Percentiles rank a stretch among this genome's conserved stretches.
These are phyloP conservation scores for Lentinula raphanica DNA, from an alignment of 768 basidiomycete species.

Conservation along the genomic window DNA sequence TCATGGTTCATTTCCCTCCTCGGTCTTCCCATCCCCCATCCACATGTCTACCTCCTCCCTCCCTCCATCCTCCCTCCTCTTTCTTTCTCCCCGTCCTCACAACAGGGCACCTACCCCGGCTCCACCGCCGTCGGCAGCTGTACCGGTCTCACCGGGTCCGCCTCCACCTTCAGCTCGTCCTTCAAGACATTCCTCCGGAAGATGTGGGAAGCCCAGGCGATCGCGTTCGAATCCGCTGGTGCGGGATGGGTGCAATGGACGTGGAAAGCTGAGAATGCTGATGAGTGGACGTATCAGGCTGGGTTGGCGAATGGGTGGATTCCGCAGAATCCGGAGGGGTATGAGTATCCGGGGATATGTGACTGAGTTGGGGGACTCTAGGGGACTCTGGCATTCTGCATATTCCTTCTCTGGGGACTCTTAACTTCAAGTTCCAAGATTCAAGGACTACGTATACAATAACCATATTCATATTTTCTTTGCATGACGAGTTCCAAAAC, in stretches of 20 bases:
- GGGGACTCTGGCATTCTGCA: not conserved
- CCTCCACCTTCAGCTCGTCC: conserved; percentile 61
- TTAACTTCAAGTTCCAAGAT: too few species aligned
- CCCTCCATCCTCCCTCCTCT: not conserved
- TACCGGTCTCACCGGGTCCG: conserved; percentile 63
- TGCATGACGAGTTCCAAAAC: too few species aligned
- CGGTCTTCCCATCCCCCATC: too few species aligned
- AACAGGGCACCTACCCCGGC: conserved; percentile 50
- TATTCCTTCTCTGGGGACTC: too few species aligned
- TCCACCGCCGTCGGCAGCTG: conserved; percentile 74
- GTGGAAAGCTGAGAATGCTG: conserved; percentile 78
- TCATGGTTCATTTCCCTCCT: too few species aligned
- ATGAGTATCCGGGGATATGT: conserved; percentile 61
- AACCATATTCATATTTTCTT: too few species aligned
- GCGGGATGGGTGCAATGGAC: conserved; percentile 79
- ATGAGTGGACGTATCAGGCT: conserved; percentile 89
- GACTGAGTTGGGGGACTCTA: not conserved
- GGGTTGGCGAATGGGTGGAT: conserved; percentile 77
- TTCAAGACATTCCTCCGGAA: conserved; percentile 82
- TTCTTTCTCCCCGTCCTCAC: not conserved
- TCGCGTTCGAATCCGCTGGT: conserved; percentile 56
- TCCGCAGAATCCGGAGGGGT: conserved; percentile 48
- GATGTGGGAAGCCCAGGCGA: conserved; percentile 81
- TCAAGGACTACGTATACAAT: too few species aligned
- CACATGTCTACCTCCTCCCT: too few species aligned